Evolutionary conservation across 2,329 filamentous ascomycete genomes (phyloP).

Genomic region (Bipolaris zeicola): DNA sequence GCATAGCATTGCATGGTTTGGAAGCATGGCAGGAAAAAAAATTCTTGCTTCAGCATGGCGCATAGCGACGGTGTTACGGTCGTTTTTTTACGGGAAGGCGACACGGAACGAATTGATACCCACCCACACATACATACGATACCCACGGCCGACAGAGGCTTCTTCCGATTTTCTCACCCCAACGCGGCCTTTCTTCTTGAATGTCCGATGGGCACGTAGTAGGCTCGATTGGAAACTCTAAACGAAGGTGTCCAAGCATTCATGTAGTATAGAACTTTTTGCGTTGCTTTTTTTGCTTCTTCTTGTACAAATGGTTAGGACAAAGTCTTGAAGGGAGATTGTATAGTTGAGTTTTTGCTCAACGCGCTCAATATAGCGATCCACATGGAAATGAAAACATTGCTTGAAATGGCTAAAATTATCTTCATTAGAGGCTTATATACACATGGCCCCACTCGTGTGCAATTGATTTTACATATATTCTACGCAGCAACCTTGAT

Average conservation of each 20-base stretch:
- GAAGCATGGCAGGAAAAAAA: neutral
- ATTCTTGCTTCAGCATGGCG: constrained; percentile 4
- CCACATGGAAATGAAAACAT: too few relatives aligned
- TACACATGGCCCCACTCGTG: too few relatives aligned
- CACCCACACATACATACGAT: constrained; percentile 9
- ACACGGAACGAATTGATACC: constrained; percentile 21
- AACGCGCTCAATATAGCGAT: too few relatives aligned
- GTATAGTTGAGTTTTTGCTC: neutral
- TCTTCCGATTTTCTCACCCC: neutral
- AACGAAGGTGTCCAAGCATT: neutral
- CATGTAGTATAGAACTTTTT: neutral
- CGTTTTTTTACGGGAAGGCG: constrained; percentile 16
- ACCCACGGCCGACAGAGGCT: constrained; percentile 17
- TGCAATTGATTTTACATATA: too few relatives aligned
- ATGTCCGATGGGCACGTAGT: constrained; percentile 1
- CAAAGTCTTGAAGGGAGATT: neutral
- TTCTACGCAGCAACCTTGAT: constrained; percentile 37
- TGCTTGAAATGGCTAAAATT: too few relatives aligned
- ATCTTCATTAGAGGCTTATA: too few relatives aligned
- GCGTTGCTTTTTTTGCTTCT: neutral
- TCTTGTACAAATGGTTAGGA: neutral
- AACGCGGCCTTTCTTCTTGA: neutral
- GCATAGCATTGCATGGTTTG: constrained; percentile 6
- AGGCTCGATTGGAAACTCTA: neutral
- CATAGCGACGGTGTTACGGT: constrained; percentile 20